Evolutionary conservation across 177 flowering plant genomes (phyloP), one percentile per base, ranked within the genome.

Genomic region (Tripterygium wilfordii): DNA sequence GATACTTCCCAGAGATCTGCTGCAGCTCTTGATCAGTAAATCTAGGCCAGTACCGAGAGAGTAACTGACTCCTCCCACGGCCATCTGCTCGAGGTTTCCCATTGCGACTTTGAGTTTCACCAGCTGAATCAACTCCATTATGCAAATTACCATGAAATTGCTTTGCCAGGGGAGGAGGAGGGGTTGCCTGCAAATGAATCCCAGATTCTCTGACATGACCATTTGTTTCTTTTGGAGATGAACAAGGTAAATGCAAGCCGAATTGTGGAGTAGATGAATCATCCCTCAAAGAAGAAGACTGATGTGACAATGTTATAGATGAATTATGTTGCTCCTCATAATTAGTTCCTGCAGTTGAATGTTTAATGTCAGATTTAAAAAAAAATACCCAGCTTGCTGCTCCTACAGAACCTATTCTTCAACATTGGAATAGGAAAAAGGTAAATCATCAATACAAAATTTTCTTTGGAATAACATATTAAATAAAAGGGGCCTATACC

Each of bases 1-100:
- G 97, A 89, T 89, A 89, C 95, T 72, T 75, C 64, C 68, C 79
- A 45, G 88, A 76, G 27, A 83, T 72, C 54, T 82, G 77, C 48
- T 75, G 88, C 13, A 82, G 72, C 70, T 86, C 95, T 56, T 78
- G 70, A 60, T 82, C 72, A 33, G 84, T 83, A 51, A 72, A 64
- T 63, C 70, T 74, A 12, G 92, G 95, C 81, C 81, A 79, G 57
- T 80, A 83, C 5, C 82, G 77, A 45, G 85, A 70, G 56, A 78
- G 80, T 44, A 79, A 67, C 46, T 76, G 83, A 67, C 63, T 74
- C 54, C 70, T 64, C 21, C 76, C 75, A 25, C 81, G 70, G 21
- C 61, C 73, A 60, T 90, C 91, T 49, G 64, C 81, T 36, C 72
- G 69, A 44, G 74, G 61, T 62, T 75, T 75, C 57, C 71, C 87